Base-by-base conservation (phyloP, 805 yeast genomes). In the Zygosaccharomyces gambellarensis region DNA sequence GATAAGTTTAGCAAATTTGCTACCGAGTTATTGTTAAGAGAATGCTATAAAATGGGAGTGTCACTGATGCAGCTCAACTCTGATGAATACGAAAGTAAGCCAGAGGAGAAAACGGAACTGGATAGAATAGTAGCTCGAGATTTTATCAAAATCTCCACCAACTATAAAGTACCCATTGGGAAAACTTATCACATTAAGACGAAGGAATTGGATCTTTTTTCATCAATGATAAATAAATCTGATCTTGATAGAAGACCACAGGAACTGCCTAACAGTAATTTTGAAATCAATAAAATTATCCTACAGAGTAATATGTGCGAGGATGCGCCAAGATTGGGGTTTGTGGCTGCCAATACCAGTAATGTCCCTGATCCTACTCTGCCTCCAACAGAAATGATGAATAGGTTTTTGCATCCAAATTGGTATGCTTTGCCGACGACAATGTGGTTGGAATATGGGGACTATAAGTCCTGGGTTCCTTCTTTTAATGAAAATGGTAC, bases 141-240 rank as follows among this genome's bases (percentile, higher is more conserved):
- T 60, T 87, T 81, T 58, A 74, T 77, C 30, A 75, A 78, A 49
- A 82, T 87, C 14, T 72, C 85, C 0, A 70, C 76, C 1, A 69
- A 74, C 36, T 82, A 80, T 57, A 63, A 71, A 8, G 62, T 74
- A 7, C 71, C 78, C 3, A 77, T 82, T 46, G 79, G 80, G n/a
- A 94, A 90, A 65, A 80, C 90, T 0, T 75, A 78, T 52, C 78
- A 76, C 50, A 66, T 83, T 30, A 68, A 79, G 8, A 81, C 85
- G 17, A 78, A 78, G 38, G 89, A 83, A 36, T 75, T 80, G 27
- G 95, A 97, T 11, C 72, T 94, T 44, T 92, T 94, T 63, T 78
- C 96, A 5, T 84, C 96, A 0, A 68, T 84, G 32, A 75, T 79
- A 30, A 76, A 79, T 27, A 85, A 81, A 59, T 87, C 97, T 0